phyloP scores from a whole-genome alignment of 805 yeast genomes.

The Schwanniomyces pseudopolymorphus region DNA sequence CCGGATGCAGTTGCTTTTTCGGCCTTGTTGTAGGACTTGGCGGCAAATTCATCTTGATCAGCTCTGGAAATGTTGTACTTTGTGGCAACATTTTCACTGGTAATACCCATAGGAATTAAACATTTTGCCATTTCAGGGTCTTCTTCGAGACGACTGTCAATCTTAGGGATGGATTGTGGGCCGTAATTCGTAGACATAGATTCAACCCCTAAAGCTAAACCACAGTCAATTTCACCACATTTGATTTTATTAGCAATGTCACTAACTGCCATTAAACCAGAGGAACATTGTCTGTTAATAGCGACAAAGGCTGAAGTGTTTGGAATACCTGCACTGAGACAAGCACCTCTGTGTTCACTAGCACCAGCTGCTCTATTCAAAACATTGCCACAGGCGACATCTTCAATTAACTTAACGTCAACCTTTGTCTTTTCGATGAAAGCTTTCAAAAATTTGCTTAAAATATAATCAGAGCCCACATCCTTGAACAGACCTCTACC shows the following conservation, averaged over 20 bases:
- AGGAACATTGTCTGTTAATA: constrained; percentile 91
- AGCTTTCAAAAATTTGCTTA: constrained; percentile 62
- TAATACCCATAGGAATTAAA: constrained; percentile 93
- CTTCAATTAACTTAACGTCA: constrained; percentile 62
- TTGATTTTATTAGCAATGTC: constrained; percentile 87
- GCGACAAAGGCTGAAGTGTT: constrained; percentile 75
- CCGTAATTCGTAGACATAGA: constrained; percentile 91
- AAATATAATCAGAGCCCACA: constrained; percentile 74
- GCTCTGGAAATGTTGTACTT: constrained; percentile 63
- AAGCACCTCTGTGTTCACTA: constrained; percentile 90
- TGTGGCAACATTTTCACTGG: constrained; percentile 86
- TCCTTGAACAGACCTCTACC: constrained; percentile 86
- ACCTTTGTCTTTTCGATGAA: constrained; percentile 55
- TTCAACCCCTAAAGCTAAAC: constrained; percentile 91
- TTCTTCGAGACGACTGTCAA: constrained; percentile 31
- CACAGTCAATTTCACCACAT: constrained; percentile 86
- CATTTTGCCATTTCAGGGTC: constrained; percentile 55
- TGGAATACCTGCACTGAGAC: constrained; percentile 89
- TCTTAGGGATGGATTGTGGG: constrained; percentile 65
- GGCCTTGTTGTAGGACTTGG: constrained; percentile 82
- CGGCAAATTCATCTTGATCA: constrained; percentile 88
- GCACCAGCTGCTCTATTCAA: constrained; percentile 93
- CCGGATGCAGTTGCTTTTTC: constrained; percentile 69
- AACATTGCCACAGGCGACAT: constrained; percentile 88
- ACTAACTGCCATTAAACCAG: constrained; percentile 87